Conservation (phyloP, 2,329 filamentous ascomycete genomes). For the Cladobotryum protrusum region DNA sequence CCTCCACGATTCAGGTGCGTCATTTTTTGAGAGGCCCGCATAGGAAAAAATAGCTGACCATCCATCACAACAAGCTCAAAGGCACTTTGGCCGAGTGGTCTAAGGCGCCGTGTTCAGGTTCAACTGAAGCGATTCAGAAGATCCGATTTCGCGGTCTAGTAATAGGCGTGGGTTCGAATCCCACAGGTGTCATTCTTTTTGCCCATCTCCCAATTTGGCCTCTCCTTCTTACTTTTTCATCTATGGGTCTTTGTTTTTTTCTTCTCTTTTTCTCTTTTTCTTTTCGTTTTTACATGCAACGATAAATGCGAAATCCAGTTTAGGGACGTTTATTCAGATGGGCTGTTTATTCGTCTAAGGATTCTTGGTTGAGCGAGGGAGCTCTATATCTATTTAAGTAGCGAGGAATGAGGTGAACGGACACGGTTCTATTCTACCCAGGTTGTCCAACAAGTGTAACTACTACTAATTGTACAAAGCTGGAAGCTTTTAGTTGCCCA, state of each 20-base stretch:
- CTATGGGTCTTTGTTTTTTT: neutral
- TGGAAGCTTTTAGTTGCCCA: too few relatives aligned
- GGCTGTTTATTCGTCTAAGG: too few relatives aligned
- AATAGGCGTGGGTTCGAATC: constrained; percentile 28
- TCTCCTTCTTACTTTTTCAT: neutral
- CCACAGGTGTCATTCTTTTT: constrained; percentile 23
- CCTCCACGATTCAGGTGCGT: neutral
- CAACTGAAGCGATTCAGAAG: neutral
- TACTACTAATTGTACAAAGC: too few relatives aligned
- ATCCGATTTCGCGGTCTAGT: constrained; percentile 20
- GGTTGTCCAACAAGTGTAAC: too few relatives aligned
- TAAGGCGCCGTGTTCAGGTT: constrained; percentile 20
- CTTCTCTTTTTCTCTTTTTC: neutral
- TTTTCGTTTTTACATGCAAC: neutral
- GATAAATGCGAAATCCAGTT: neutral
- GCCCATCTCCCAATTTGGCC: neutral
- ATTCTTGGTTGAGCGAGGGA: too few relatives aligned
- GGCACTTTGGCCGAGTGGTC: constrained; percentile 24
- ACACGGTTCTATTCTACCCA: too few relatives aligned
- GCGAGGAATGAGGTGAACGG: too few relatives aligned
- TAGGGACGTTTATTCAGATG: too few relatives aligned
- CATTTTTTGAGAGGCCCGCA: neutral
- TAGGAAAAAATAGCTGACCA: neutral
- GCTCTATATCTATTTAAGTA: too few relatives aligned
- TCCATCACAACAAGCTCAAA: neutral